Evolutionary conservation across 306 rosid species (phyloP).

Genomic region (Luffa acutangula): DNA sequence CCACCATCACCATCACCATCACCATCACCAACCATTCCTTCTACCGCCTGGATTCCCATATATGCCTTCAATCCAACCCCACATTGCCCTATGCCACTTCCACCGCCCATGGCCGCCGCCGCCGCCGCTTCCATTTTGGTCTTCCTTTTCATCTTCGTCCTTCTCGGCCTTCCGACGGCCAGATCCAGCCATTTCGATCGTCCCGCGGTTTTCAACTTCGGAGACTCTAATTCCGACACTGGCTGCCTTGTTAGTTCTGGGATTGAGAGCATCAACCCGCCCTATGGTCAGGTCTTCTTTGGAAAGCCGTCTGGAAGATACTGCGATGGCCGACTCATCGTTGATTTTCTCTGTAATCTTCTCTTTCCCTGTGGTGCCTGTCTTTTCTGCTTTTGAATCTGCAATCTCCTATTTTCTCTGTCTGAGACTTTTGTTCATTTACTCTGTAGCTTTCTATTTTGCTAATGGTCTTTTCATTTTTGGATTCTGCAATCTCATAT

Average conservation of each 20-base stretch:
- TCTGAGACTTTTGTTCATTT: slow-evolving; percentile 10
- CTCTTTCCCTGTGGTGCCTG: neutral
- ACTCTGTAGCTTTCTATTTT: neutral
- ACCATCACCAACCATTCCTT: neutral
- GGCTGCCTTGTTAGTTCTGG: slow-evolving; percentile 63
- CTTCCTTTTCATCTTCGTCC: slow-evolving; percentile 13
- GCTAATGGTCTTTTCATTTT: neutral
- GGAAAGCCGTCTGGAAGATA: slow-evolving; percentile 70
- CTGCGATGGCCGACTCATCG: slow-evolving; percentile 68
- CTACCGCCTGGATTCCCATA: neutral
- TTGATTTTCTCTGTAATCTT: slow-evolving; percentile 66
- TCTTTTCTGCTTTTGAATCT: too few relatives aligned
- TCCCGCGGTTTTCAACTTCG: slow-evolving; percentile 77
- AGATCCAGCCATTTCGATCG: slow-evolving; percentile 38
- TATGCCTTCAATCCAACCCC: neutral
- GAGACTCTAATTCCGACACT: slow-evolving; percentile 88
- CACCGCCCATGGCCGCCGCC: slow-evolving; percentile 11
- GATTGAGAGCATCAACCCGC: slow-evolving; percentile 47
- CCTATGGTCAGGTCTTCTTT: slow-evolving; percentile 57
- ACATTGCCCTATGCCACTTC: neutral
- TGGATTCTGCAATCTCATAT: neutral
- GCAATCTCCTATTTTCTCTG: neutral
- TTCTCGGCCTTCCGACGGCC: slow-evolving; percentile 8
- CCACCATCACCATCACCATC: neutral
- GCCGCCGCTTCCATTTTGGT: slow-evolving; percentile 21